Evolutionary conservation across 176 grass and related monocot genomes (phyloP).

Genomic region (Oryza coarctata): DNA sequence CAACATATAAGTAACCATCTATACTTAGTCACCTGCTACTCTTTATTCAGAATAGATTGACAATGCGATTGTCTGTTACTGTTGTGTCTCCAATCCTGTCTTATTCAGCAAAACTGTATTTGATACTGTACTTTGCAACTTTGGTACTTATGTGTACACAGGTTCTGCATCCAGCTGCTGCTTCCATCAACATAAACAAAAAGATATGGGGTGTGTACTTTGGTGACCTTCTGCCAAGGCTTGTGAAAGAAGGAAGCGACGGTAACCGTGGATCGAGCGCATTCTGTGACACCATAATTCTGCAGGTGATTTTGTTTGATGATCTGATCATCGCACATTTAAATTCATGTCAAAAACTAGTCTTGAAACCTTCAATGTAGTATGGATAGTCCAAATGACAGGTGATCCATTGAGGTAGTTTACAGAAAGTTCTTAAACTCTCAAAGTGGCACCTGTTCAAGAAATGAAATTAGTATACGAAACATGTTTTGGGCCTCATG

Average conservation of each 20-base stretch:
- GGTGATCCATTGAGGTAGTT: background rate
- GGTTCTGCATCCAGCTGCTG: constrained; percentile 61
- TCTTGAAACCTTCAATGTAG: background rate
- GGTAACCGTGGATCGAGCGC: constrained; percentile 62
- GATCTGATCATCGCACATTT: background rate
- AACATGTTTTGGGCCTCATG: background rate
- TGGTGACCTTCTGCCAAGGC: constrained; percentile 45
- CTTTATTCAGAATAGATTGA: background rate
- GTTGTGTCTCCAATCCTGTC: background rate
- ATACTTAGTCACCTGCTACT: background rate
- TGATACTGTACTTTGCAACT: background rate
- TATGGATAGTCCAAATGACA: background rate
- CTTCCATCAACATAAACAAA: constrained; percentile 62
- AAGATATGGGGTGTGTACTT: constrained; percentile 64
- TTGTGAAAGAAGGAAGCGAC: constrained; percentile 50
- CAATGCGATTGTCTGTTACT: background rate
- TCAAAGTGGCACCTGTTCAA: too few relatives aligned
- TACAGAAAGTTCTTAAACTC: background rate
- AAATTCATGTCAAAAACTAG: background rate
- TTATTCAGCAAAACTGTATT: background rate
- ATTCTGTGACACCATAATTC: constrained; percentile 56
- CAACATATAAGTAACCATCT: background rate
- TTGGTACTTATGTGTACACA: constrained; percentile 15
- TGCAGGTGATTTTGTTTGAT: constrained; percentile 40
- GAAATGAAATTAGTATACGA: too few relatives aligned